phyloP scores from a whole-genome alignment of 306 rosid genomes.

The Quercus berberidifolia region DNA sequence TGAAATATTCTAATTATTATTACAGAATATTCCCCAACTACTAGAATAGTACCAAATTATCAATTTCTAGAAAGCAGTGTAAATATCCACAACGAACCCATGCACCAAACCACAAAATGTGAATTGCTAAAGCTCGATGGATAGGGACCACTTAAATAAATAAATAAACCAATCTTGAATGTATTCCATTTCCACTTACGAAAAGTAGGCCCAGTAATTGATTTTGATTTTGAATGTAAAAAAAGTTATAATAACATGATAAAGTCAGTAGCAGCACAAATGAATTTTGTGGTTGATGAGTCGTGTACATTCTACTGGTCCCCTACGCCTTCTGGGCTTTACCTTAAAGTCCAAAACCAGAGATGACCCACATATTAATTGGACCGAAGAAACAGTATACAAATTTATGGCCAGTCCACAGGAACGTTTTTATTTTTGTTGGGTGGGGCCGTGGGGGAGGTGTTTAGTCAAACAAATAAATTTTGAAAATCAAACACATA shows the following conservation, averaged over 20 bases:
- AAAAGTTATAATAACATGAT: background rate
- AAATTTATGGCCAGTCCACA: background rate
- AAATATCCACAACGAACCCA: background rate
- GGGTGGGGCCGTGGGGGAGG: too few relatives aligned
- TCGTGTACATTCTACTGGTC: background rate
- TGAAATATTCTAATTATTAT: too few relatives aligned
- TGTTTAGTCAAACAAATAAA: too few relatives aligned
- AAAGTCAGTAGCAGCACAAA: background rate
- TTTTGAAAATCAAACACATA: too few relatives aligned
- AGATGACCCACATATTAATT: background rate
- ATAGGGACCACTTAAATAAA: background rate
- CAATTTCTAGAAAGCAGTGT: background rate
- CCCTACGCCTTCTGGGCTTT: background rate
- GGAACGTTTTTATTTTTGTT: background rate
- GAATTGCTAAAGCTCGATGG: background rate
- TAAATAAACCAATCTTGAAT: background rate
- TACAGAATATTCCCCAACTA: too few relatives aligned
- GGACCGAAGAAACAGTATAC: background rate
- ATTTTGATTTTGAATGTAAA: background rate
- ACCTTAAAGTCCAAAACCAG: background rate
- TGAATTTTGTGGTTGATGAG: background rate
- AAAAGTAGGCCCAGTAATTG: background rate
- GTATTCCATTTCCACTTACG: background rate
- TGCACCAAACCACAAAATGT: background rate
- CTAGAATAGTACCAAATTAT: too few relatives aligned